Percentiles rank a stretch among this genome's conserved stretches.
Conservation (phyloP, 2,329 filamentous ascomycete species). For the Periconia sp. region DNA sequence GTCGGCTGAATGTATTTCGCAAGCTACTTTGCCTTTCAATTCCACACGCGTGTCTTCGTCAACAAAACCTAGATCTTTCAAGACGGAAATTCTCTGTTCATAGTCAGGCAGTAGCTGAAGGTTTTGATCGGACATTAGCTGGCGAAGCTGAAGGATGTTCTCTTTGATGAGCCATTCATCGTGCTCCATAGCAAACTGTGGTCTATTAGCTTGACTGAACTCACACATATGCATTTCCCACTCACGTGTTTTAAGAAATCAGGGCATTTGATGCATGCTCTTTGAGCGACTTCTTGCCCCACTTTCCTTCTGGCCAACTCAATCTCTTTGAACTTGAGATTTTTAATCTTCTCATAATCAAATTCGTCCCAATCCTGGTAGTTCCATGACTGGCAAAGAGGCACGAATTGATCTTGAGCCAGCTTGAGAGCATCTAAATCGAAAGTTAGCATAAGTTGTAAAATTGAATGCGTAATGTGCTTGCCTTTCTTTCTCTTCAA, state of each 20-base stretch:
- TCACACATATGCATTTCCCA: conserved; percentile 18
- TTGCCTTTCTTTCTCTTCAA: conserved; percentile 55
- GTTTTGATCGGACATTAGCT: conserved; percentile 93
- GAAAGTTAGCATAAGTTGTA: background rate
- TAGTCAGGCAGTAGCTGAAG: conserved; percentile 95
- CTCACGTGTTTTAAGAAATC: conserved; percentile 85
- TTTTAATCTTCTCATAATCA: conserved; percentile 79
- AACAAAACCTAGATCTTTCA: conserved; percentile 90
- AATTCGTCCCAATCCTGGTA: conserved; percentile 79
- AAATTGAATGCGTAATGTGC: conserved; percentile 22
- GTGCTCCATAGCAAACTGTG: conserved; percentile 88
- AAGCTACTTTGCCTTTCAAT: conserved; percentile 97
- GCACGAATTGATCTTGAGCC: conserved; percentile 69
- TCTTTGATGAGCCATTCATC: conserved; percentile 96
- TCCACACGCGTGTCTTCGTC: conserved; percentile 85
- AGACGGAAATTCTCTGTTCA: conserved; percentile 87
- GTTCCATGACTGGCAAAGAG: conserved; percentile 73
- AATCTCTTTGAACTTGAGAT: conserved; percentile 77
- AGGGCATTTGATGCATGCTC: conserved; percentile 69
- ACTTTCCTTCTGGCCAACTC: conserved; percentile 70
- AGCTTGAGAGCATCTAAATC: conserved; percentile 53
- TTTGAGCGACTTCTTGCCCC: conserved; percentile 63
- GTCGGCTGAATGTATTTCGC: conserved; percentile 96
- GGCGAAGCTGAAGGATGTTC: conserved; percentile 83
- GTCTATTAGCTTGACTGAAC: background rate